Evolutionary conservation across 805 yeast species (phyloP).

Genomic region (Millerozyma acaciae): DNA sequence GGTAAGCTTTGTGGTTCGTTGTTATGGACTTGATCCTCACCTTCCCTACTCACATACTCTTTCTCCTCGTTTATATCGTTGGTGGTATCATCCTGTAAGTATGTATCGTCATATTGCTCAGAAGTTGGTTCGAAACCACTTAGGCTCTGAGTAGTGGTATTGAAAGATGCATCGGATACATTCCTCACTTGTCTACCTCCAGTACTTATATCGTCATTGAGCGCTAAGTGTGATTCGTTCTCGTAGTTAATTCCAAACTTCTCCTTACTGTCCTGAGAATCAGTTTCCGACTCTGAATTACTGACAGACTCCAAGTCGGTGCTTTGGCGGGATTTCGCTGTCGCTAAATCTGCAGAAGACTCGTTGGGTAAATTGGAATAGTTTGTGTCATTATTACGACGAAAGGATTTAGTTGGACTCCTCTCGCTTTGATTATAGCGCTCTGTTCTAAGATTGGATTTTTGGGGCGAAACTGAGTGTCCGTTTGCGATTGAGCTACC

Average conservation of each 20-base stretch:
- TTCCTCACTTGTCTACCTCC: too few species aligned
- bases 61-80: too few species aligned
- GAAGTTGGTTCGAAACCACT: not conserved
- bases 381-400: constrained; percentile 2
- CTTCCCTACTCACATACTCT: too few species aligned
- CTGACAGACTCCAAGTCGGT: constrained; percentile 15
- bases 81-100: too few species aligned
- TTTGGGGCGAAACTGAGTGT: constrained; percentile 20
- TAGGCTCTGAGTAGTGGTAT: constrained; percentile 2
- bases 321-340: not conserved
- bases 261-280: constrained; percentile 5
- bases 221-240: constrained; percentile 21
- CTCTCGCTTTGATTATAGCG: constrained; percentile 1
- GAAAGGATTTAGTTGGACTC: not conserved
- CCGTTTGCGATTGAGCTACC: constrained; percentile 5
- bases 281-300: constrained; percentile 9
- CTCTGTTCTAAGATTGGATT: constrained; percentile 20
- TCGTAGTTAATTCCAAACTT: constrained; percentile 26
- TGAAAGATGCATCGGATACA: constrained; percentile 2
- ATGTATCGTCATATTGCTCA: too few species aligned
- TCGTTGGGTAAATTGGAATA: constrained; percentile 27
- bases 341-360: constrained; percentile 15
- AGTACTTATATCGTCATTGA: constrained; percentile 3
- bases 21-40: too few species aligned
- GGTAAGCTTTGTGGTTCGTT: too few species aligned